Percentiles rank a stretch among this genome's conserved stretches.
Conservation (phyloP, 73 alveolate genomes). For the Paramecium caudatum region DNA sequence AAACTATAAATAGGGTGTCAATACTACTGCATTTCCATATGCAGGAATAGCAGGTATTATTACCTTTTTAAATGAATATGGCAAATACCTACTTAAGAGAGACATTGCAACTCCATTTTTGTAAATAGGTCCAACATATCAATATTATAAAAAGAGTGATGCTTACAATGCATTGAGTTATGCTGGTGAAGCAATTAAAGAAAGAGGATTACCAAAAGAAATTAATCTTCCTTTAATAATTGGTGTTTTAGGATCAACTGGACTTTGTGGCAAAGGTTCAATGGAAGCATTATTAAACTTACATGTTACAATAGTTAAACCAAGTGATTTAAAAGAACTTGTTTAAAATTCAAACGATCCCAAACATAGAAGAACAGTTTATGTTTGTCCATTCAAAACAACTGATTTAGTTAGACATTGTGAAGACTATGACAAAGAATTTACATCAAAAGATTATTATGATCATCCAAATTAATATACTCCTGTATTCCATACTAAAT, state of each 20-base stretch:
- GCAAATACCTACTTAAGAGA: slow-evolving; percentile 83
- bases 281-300: slow-evolving; percentile 83
- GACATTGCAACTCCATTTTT: slow-evolving; percentile 84
- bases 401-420: slow-evolving; percentile 82
- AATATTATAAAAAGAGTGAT: slow-evolving; percentile 82
- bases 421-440: slow-evolving; percentile 79
- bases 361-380: slow-evolving; percentile 73
- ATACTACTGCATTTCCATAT: slow-evolving; percentile 70
- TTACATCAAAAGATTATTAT: slow-evolving; percentile 85
- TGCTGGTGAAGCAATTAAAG: slow-evolving; percentile 79
- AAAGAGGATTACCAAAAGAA: slow-evolving; percentile 82
- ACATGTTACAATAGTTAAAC: slow-evolving; percentile 84
- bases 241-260: slow-evolving; percentile 87
- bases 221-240: slow-evolving; percentile 82
- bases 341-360: slow-evolving; percentile 74
- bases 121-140: slow-evolving; percentile 82
- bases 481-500: slow-evolving; percentile 80
- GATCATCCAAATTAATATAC: slow-evolving; percentile 83
- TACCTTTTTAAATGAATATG: slow-evolving; percentile 89
- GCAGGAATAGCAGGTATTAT: slow-evolving; percentile 94
- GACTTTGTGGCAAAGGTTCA: slow-evolving; percentile 91
- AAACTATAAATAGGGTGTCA: slow-evolving; percentile 34
- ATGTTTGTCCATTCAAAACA: slow-evolving; percentile 78
- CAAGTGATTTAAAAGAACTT: slow-evolving; percentile 81
- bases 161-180: slow-evolving; percentile 66